Evolutionary conservation across 2,329 filamentous ascomycete species (phyloP), one percentile per base, ranked within the genome.

Genomic region (Penicillium sclerotiorum): DNA sequence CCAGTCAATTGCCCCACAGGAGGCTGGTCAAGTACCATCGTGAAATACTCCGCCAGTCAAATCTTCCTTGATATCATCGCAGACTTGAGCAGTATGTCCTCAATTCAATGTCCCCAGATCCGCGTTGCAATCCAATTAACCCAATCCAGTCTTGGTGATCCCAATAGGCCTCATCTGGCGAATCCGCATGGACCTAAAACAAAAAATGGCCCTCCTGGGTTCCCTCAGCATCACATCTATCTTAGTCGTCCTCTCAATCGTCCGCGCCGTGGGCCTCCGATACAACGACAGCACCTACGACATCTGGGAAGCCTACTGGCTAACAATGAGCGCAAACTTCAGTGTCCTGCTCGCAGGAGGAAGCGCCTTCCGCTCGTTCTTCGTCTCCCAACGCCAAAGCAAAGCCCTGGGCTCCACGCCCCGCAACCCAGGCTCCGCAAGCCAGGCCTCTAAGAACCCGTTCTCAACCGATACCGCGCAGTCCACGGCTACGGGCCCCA

Each of bases 251-350:
- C 30, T 45, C 9, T 45, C 42, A 36, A 36, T 45, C 6, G 20
- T 21, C 8, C 30, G 42, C 7, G 28, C n/a, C 8, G 30, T n/a
- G 6, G 42, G 42, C 4, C 21, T 36, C 0, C 13, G n/a, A 6
- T 45, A 23, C 22, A 18, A 18, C 15, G 21, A 13, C 5, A 9
- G 8, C 13, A 15, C 21, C 6, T 30, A 45, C 22, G 12, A 25
- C 21, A 12, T 45, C 3, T 45, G 42, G 42, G 28, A 45, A 15
- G n/a, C 22, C 7, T 45, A 35, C n/a, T 45, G 42, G 42, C 28
- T 35, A 8, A 35, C 30, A 2, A 25, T 36, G 21, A 45, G 42
- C 9, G 42, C 42, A 15, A 33, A 45, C 13, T 20, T 45, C 3
- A 27, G 42, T 8, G 30, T 45, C 1, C 15, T 45, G 1, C 42